Base-by-base conservation (phyloP, 2,329 filamentous ascomycete genomes). In the Simplicillium sp. region DNA sequence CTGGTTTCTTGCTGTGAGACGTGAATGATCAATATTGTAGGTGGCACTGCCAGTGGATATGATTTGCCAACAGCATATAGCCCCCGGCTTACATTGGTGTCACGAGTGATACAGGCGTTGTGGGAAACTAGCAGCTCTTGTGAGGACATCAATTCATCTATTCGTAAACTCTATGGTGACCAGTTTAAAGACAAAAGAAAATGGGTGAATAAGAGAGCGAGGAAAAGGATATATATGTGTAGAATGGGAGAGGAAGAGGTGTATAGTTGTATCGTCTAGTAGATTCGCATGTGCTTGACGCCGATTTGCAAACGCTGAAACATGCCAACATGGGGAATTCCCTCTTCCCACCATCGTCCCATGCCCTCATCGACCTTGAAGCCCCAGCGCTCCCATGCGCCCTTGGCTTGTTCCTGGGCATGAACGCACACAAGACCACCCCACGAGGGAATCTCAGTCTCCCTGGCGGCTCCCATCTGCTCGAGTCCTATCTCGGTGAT, bases 281-380 rank as follows among this genome's bases (percentile, higher is more conserved):
- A 60, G 32, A 55, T 50, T 25, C 46, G 51, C 35, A 54, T 47
- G 29, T 50, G 39, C 41, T 55, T 50, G 33, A 52, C 47, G 14
- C 42, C 46, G 4, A 67, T 46, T 4, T 66, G 54, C 20, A 80
- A 44, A 29, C 75, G 63, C 48, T 60, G 53, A 48, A 76, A 94
- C 88, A 96, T 94, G 44, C 85, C 88, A 14, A 94, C 72, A 66
- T 95, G 87, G 48, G 75, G 69, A 41, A 95, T 90, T 4, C 84
- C 86, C 54, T 92, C 87, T 59, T 96, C 88, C 46, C 71, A 69
- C 87, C 88, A 96, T 28, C 59, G 70, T 1, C 86, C 85, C 75
- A 90, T 77, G 9, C 62, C 67, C 53, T 84, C 72, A 60, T 96
- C 88, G 9, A 75, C 66, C 46, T 68, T 62, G 58, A 95, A 96